phyloP scores from a whole-genome alignment of 1,284 basidiomycete genomes.

The Uromyces viciae-fabae region DNA sequence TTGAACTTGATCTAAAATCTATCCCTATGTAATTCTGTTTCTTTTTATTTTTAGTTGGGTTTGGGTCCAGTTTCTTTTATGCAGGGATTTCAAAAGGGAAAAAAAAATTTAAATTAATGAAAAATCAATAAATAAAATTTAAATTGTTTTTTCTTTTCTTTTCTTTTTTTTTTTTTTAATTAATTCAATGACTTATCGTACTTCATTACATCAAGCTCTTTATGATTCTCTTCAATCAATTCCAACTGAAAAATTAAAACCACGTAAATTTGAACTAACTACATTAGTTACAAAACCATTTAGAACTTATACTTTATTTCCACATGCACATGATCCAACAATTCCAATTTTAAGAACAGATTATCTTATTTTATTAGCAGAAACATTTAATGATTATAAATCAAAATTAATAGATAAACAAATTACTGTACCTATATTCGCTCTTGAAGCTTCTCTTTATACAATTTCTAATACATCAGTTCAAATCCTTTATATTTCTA shows the following conservation, averaged over 20 bases:
- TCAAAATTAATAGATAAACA: not conserved
- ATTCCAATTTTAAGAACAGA: conserved; percentile 1
- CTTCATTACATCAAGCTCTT: conserved; percentile 4
- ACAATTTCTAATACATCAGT: not conserved
- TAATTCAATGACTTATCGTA: not conserved
- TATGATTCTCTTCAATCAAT: not conserved
- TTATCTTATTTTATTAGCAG: conserved; percentile 26
- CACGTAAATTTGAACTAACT: not conserved
- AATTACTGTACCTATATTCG: conserved; percentile 29
- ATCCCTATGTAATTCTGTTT: too few species aligned
- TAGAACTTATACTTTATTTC: conserved; percentile 66
- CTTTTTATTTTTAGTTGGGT: too few species aligned
- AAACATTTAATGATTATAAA: conserved; percentile 2
- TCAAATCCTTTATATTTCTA: conserved; percentile 33
- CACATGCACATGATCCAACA: conserved; percentile 60
- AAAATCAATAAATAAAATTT: too few species aligned
- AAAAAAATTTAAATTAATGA: too few species aligned
- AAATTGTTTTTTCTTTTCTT: too few species aligned
- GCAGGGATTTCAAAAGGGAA: too few species aligned
- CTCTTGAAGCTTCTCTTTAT: conserved; percentile 22
- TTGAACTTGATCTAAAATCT: too few species aligned
- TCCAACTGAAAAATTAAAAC: not conserved
- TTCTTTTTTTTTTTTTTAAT: too few species aligned
- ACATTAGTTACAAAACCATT: conserved; percentile 68
- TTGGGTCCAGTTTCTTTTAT: too few species aligned